Conservation (phyloP, 257 asterid genomes). For the Plectranthus barbatus region DNA sequence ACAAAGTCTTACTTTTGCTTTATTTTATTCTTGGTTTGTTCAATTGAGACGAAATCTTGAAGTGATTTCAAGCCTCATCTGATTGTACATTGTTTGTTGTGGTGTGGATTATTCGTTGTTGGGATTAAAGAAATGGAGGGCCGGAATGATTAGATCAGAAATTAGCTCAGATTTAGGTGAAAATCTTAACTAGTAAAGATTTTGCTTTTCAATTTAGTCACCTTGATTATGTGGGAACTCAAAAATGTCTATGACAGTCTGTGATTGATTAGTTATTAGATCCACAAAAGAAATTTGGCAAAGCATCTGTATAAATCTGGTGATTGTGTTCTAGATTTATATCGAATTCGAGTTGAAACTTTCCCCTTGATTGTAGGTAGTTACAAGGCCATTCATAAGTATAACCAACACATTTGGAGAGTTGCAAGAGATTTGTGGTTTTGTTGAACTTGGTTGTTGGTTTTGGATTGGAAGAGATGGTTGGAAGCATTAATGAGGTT, state of each 20-base stretch:
- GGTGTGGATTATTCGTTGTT: background rate
- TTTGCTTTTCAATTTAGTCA: constrained; percentile 14
- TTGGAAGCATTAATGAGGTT: constrained; percentile 58
- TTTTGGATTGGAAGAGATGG: constrained; percentile 41
- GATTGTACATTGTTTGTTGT: constrained; percentile 13
- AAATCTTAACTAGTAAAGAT: constrained; percentile 33
- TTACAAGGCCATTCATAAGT: background rate
- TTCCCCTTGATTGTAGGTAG: background rate
- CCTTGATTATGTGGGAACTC: constrained; percentile 23
- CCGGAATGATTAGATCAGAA: constrained; percentile 14
- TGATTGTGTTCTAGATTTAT: background rate
- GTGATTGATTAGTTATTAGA: constrained; percentile 19
- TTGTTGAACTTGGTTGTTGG: constrained; percentile 9
- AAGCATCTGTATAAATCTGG: background rate
- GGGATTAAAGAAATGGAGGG: constrained; percentile 24
- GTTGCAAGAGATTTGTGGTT: no score
- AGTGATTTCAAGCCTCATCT: background rate
- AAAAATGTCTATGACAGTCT: constrained; percentile 6
- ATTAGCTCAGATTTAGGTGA: constrained; percentile 60
- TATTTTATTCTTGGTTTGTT: background rate
- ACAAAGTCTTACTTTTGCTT: constrained; percentile 25
- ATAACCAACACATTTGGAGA: background rate
- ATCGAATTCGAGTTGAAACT: background rate
- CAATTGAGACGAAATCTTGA: constrained; percentile 2
- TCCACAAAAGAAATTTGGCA: background rate